These are phyloP conservation scores for Prinsepia uniflora DNA, from an alignment of 306 rosid species.

Conservation along the genomic window DNA sequence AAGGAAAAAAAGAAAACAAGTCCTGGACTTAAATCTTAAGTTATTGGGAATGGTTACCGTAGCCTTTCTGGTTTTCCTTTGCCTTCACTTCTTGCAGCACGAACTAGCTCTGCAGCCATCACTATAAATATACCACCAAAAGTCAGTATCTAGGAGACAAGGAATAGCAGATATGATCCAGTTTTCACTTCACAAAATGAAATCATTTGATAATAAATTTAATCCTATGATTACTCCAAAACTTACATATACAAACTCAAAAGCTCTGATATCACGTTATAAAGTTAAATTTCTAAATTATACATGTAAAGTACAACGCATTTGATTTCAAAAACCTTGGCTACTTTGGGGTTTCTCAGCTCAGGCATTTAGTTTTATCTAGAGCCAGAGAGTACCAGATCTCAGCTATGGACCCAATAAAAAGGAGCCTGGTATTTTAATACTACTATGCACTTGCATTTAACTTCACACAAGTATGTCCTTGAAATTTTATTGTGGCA, in stretches of 20 bases:
- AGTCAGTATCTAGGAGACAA: slow-evolving; percentile 12
- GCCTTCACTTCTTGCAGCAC: slow-evolving; percentile 57
- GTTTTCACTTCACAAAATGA: not conserved
- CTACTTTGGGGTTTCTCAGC: not conserved
- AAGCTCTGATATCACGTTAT: not conserved
- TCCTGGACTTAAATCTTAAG: slow-evolving; percentile 6
- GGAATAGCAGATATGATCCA: not conserved
- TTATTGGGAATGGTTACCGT: slow-evolving; percentile 41
- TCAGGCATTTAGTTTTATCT: not conserved
- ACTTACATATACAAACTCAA: not conserved
- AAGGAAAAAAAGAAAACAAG: not conserved
- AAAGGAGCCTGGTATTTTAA: not conserved
- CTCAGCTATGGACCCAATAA: not conserved
- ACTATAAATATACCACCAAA: slow-evolving; percentile 40
- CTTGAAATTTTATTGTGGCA: not conserved
- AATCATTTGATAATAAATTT: not conserved
- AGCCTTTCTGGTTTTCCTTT: slow-evolving; percentile 68
- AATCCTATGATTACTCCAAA: not conserved
- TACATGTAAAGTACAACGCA: not conserved
- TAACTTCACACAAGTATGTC: not conserved
- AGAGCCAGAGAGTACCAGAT: not conserved
- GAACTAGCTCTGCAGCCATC: slow-evolving; percentile 93
- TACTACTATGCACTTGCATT: not conserved
- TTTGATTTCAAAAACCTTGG: not conserved
- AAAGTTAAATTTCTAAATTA: not conserved